phyloP scores from a whole-genome alignment of 208 protist species.

The Wallacemonas sp. region DNA sequence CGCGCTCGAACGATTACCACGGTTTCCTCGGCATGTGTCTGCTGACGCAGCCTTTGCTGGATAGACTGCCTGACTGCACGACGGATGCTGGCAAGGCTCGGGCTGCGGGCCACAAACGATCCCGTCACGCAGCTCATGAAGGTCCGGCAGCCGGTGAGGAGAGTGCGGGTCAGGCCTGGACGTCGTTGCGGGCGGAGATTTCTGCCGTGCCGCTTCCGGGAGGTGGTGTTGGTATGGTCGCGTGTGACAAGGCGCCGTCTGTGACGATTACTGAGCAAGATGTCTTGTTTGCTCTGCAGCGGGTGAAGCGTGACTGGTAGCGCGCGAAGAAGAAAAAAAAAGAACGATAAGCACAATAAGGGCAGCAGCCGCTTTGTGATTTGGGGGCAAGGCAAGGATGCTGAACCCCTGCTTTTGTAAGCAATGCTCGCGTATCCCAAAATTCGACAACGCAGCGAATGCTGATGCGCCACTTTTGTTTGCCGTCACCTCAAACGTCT shows the following conservation, averaged over 20 bases:
- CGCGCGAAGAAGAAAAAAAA: too few relatives aligned
- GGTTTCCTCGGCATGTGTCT: conserved; percentile 31
- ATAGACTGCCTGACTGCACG: too few relatives aligned
- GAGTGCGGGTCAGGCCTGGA: too few relatives aligned
- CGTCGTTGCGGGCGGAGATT: not conserved
- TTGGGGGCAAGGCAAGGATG: too few relatives aligned
- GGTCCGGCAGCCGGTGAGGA: too few relatives aligned
- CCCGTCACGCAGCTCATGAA: not conserved
- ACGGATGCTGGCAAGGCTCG: not conserved
- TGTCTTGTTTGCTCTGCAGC: conserved; percentile 48
- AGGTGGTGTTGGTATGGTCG: not conserved
- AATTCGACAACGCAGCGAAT: too few relatives aligned
- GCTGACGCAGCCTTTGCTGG: conserved; percentile 13
- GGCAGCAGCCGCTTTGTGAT: too few relatives aligned
- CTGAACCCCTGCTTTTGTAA: too few relatives aligned
- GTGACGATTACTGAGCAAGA: conserved; percentile 44
- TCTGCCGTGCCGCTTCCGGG: not conserved
- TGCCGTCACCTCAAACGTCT: too few relatives aligned
- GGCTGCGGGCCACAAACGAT: not conserved
- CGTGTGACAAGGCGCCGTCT: not conserved
- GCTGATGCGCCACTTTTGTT: too few relatives aligned
- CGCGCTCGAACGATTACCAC: conserved; percentile 16
- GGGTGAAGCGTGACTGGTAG: not conserved
- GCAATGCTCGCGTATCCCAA: too few relatives aligned
- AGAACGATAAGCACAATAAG: too few relatives aligned